Base-by-base conservation (phyloP, 192 early-diverging fungal species). In the Backusella sp. region DNA sequence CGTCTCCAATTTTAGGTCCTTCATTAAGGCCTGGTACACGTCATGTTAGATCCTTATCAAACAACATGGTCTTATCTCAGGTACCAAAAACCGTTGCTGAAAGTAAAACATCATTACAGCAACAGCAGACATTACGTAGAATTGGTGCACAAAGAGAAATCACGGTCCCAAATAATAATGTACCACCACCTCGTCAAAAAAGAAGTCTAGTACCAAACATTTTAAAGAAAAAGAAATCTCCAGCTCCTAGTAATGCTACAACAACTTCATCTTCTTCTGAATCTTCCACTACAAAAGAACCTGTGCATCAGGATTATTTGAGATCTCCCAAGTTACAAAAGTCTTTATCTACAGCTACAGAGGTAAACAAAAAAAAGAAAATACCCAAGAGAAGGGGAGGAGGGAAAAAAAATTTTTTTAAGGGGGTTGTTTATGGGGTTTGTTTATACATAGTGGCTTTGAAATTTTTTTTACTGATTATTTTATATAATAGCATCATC, bases 31-130 rank as follows among this genome's bases (percentile, higher is more conserved):
- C 56, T 14, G 23, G 56, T 15, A 62, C 56, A 28, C 56, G 56
- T 12, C 56, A 62, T 62, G n/a, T 23, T 28, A 62, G 56, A 62
- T 62, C 56, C 56, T 62, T 62, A 62, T 62, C 56, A 62, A 62
- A 62, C 26, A 62, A 62, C 9, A 62, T 62, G 3, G 26, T 62
- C 23, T 62, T 62, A 62, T 28, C 56, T 9, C 56, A 62, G n/a
- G 23, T 28, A 62, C 56, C 23, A 12, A 62, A 62, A 28, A 9
- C 23, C 9, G 26, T 62, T 62, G 23, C 12, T 62, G 56, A 62
- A 62, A 23, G 4, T 28, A 49, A 49, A 62, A 23, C 53, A 59
- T 59, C n/a, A 62, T 14, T 11, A 62, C 56, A 59, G 17, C 53
- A 59, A 11, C n/a, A 62, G 23, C 56, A 62, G 26, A 28, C 26